These are phyloP conservation scores for Pseudoscleropodium purum DNA, from an alignment of 225 moss, liverwort and hornwort genomes.

Conservation along the genomic window DNA sequence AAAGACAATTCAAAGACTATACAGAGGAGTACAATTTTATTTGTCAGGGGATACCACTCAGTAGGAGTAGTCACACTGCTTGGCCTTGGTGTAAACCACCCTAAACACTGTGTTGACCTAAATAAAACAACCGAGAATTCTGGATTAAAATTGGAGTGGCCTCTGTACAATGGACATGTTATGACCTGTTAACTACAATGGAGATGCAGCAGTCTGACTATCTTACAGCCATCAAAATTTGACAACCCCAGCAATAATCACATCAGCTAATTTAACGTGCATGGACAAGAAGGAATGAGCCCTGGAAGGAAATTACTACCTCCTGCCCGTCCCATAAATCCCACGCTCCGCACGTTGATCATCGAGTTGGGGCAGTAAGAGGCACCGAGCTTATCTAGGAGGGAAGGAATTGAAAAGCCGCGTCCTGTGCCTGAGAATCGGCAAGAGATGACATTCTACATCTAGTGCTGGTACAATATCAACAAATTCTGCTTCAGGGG, in stretches of 20 bases:
- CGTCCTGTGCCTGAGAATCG: slow-evolving; percentile 41
- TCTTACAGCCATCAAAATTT: slow-evolving; percentile 50
- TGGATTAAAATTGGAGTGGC: slow-evolving; percentile 5
- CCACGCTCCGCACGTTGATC: neutral
- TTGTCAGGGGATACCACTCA: neutral
- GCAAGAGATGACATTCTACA: slow-evolving; percentile 22
- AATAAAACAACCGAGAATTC: neutral
- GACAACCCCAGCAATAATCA: slow-evolving; percentile 14
- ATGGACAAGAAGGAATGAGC: neutral
- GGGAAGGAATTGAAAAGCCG: slow-evolving; percentile 8
- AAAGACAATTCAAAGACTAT: neutral
- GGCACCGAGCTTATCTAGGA: neutral
- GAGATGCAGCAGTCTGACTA: slow-evolving; percentile 15
- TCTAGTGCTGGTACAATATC: slow-evolving; percentile 50
- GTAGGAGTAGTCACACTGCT: neutral
- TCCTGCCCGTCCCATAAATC: neutral
- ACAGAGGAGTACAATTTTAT: neutral
- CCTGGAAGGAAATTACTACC: neutral
- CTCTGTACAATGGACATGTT: slow-evolving; percentile 32
- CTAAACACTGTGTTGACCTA: neutral
- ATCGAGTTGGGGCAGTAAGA: neutral
- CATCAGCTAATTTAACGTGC: neutral
- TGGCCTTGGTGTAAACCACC: neutral
- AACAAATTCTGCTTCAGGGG: slow-evolving; percentile 17
- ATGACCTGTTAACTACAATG: neutral